Conservation (phyloP, 495 filamentous ascomycete genomes). For the Aspergillus mulundensis region DNA sequence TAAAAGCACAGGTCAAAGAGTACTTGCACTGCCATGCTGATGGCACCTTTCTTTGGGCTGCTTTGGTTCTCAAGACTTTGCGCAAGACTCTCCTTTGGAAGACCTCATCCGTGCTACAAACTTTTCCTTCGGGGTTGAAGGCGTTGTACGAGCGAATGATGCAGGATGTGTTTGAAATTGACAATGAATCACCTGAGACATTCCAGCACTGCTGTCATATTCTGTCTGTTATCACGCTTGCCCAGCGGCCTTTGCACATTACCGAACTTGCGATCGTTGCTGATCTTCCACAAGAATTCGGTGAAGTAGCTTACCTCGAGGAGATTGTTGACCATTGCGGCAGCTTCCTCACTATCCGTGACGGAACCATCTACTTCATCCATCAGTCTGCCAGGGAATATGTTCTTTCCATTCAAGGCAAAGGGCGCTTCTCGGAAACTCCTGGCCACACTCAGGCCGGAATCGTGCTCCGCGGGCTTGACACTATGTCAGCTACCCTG, state of each 20-base stretch:
- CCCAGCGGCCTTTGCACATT: neutral
- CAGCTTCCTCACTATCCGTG: neutral
- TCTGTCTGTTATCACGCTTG: no score
- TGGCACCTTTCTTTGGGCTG: slow-evolving; percentile 5
- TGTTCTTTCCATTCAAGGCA: neutral
- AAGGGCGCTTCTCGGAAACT: neutral
- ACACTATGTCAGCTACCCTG: neutral
- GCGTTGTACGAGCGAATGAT: neutral
- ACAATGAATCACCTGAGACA: no score
- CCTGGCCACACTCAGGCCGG: neutral
- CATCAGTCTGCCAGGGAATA: neutral
- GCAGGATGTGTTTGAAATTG: neutral
- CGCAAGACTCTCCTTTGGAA: neutral
- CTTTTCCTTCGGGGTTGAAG: neutral
- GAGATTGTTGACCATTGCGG: neutral
- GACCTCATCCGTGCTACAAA: neutral
- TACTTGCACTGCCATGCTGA: neutral
- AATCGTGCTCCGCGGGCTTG: no score
- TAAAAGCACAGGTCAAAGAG: neutral
- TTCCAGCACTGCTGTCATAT: no score
- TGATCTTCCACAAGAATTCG: no score
- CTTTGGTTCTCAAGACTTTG: neutral
- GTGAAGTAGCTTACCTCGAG: no score
- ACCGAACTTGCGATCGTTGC: no score
- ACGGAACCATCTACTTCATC: neutral